Evolutionary conservation across 257 asterid species (phyloP).

Genomic region (Plantago elongata): DNA sequence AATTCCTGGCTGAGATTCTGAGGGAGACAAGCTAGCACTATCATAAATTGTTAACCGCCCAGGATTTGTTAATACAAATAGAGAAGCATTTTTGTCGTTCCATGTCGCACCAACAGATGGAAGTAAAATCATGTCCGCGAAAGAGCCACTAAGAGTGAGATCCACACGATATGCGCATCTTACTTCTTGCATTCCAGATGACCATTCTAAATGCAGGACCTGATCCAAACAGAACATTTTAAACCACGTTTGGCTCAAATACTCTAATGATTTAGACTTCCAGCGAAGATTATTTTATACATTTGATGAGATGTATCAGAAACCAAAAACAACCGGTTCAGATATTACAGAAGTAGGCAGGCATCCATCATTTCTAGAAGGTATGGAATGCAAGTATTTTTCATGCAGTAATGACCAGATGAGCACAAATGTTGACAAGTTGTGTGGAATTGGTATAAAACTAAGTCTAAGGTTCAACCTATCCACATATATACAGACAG

Average conservation of each 20-base stretch:
- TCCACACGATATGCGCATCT: slow-evolving; percentile 62
- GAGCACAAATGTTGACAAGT: slow-evolving; percentile 18
- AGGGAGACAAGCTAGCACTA: slow-evolving; percentile 39
- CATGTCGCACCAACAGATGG: slow-evolving; percentile 47
- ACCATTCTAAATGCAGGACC: slow-evolving; percentile 80
- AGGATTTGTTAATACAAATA: slow-evolving; percentile 66
- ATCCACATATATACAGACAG: not conserved
- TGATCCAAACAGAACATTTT: slow-evolving; percentile 31
- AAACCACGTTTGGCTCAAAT: not conserved
- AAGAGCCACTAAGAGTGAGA: slow-evolving; percentile 70
- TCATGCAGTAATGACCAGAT: not conserved
- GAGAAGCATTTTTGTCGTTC: slow-evolving; percentile 37
- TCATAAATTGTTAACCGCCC: slow-evolving; percentile 59
- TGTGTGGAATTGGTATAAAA: not conserved
- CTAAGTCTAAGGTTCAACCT: slow-evolving; percentile 5
- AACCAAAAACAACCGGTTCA: not conserved
- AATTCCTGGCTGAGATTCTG: slow-evolving; percentile 34
- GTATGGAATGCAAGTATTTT: not conserved
- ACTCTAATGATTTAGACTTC: slow-evolving; percentile 16
- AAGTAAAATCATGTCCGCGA: slow-evolving; percentile 68
- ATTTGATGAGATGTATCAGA: slow-evolving; percentile 12
- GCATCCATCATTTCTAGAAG: slow-evolving; percentile 7
- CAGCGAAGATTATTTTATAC: slow-evolving; percentile 16
- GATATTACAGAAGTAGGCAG: not conserved
- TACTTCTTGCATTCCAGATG: slow-evolving; percentile 68